Conservation (phyloP, 768 basidiomycete species). For the Cyclocybe cylindracea region DNA sequence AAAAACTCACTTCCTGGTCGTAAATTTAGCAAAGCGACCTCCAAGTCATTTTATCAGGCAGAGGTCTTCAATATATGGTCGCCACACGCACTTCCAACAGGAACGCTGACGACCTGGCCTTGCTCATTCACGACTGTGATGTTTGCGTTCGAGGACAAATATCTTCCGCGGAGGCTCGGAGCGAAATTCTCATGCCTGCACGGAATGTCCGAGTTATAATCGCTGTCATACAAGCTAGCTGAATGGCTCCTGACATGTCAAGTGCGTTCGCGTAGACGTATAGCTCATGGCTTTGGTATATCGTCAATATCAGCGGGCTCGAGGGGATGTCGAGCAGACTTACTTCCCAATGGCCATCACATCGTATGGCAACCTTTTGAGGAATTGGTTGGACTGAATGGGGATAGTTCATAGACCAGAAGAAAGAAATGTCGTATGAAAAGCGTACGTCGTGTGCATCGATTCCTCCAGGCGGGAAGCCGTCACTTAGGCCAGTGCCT, state of each 20-base stretch:
- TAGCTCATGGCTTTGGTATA: conserved; percentile 68
- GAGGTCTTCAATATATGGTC: neutral
- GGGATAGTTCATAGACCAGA: neutral
- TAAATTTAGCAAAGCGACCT: conserved; percentile 73
- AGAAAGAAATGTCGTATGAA: no score
- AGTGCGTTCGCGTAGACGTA: conserved; percentile 67
- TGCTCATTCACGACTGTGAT: conserved; percentile 62
- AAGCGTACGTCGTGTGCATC: conserved; percentile 67
- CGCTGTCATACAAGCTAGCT: neutral
- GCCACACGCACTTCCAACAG: conserved; percentile 36
- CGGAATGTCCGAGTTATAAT: neutral
- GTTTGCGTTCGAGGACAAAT: conserved; percentile 85
- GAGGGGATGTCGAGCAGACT: conserved; percentile 19
- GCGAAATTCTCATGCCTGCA: conserved; percentile 64
- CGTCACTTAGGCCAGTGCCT: conserved; percentile 81
- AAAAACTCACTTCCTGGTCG: conserved; percentile 60
- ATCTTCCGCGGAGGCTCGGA: conserved; percentile 66
- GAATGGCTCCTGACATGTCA: conserved; percentile 51
- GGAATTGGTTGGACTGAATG: conserved; percentile 69
- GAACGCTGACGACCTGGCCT: conserved; percentile 34
- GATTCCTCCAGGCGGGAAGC: conserved; percentile 66
- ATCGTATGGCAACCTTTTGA: conserved; percentile 77
- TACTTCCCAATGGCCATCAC: conserved; percentile 84
- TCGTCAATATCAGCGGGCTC: neutral
- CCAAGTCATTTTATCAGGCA: conserved; percentile 9